Conservation (phyloP, 2,329 filamentous ascomycete species). For the Claviceps sp. region DNA sequence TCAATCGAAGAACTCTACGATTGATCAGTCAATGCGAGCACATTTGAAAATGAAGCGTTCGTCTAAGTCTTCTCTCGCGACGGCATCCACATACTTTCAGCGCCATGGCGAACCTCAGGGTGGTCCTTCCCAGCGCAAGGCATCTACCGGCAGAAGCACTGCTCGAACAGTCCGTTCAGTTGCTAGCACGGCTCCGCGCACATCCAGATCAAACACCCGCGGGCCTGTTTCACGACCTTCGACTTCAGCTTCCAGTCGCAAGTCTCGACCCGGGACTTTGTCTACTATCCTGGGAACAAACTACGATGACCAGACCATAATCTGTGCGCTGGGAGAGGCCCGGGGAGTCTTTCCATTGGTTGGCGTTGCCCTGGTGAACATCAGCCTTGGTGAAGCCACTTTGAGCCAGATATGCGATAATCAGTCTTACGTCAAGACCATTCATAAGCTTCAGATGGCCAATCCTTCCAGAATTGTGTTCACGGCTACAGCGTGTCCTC, state of each 20-base stretch:
- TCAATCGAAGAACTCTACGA: not conserved
- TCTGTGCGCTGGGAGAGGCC: conserved; percentile 83
- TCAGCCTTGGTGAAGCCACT: conserved; percentile 70
- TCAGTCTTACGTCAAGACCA: conserved; percentile 77
- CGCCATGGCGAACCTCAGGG: not conserved
- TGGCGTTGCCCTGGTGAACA: conserved; percentile 76
- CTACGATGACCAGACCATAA: conserved; percentile 49
- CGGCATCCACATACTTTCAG: not conserved
- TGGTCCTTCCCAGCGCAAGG: not conserved
- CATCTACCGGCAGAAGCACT: not conserved
- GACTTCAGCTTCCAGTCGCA: conserved; percentile 31
- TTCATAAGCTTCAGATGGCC: conserved; percentile 75
- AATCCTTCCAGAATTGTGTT: conserved; percentile 71
- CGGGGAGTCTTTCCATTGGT: conserved; percentile 77
- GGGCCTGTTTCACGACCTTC: conserved; percentile 9
- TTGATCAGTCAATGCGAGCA: not conserved
- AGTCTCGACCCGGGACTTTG: conserved; percentile 25
- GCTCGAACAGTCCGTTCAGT: conserved; percentile 8
- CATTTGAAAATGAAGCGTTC: not conserved
- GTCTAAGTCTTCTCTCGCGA: not conserved
- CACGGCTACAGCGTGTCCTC: conserved; percentile 51
- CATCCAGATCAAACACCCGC: not conserved
- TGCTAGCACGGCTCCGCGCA: conserved; percentile 8
- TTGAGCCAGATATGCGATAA: conserved; percentile 88
- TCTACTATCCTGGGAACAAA: conserved; percentile 29